These are phyloP conservation scores for Trametes hirsuta DNA, from an alignment of 1,284 basidiomycete species.

Conservation along the genomic window DNA sequence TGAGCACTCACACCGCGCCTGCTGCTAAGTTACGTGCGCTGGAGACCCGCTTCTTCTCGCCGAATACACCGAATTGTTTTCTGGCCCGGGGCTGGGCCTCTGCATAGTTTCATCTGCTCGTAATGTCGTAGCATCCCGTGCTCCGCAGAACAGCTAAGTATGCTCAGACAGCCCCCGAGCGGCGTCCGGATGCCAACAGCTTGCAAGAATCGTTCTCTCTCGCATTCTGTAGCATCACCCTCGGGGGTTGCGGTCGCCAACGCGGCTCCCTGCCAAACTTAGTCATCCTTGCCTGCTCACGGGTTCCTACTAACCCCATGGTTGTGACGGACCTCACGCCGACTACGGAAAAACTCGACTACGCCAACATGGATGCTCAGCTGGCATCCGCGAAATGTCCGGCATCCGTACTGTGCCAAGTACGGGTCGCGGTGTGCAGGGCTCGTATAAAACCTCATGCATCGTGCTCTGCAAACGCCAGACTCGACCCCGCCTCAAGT, in stretches of 20 bases:
- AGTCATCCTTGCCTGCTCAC: slow-evolving; percentile 1
- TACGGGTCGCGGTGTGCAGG: background rate
- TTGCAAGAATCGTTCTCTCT: too few relatives aligned
- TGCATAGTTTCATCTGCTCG: too few relatives aligned
- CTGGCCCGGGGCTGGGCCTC: background rate
- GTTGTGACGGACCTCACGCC: background rate
- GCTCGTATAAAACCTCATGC: slow-evolving; percentile 1
- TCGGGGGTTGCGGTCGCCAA: background rate
- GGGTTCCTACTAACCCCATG: background rate
- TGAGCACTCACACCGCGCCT: background rate
- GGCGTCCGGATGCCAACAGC: too few relatives aligned
- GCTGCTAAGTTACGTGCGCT: slow-evolving; percentile 2
- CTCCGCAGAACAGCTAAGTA: too few relatives aligned
- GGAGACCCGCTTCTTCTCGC: background rate
- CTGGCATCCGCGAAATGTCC: slow-evolving; percentile 16
- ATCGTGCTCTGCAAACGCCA: background rate
- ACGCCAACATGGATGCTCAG: slow-evolving; percentile 6
- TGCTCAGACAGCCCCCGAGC: too few relatives aligned
- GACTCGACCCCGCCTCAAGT: background rate
- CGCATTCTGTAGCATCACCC: background rate
- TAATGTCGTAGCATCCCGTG: too few relatives aligned
- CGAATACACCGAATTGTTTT: background rate
- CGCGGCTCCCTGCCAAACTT: background rate
- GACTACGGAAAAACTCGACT: slow-evolving; percentile 16
- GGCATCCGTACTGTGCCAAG: background rate